A percentile compares a stretch with the other conserved stretches of the same genome.
Evolutionary conservation across 202 grass and related monocot species (phyloP).

Genomic region (Tripidium arundinaceum): DNA sequence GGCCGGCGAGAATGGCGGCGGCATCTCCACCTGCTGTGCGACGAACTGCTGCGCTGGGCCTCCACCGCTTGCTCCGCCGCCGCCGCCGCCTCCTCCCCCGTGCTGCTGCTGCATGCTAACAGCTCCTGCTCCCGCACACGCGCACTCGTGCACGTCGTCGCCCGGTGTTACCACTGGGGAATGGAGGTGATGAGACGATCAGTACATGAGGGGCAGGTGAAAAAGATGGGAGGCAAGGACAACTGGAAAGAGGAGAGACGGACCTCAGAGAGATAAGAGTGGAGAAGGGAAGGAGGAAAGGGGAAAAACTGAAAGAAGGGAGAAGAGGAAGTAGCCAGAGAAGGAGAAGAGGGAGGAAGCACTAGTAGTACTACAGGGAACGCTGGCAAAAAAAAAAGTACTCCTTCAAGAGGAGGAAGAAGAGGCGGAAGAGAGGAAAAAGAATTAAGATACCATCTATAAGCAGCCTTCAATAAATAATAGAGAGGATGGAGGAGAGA

Average conservation of each 20-base stretch:
- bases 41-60: constrained; percentile 39
- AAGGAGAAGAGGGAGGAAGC: not conserved
- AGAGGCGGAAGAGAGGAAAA: constrained; percentile 11
- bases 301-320: constrained; percentile 3
- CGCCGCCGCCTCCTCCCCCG: constrained; percentile 24
- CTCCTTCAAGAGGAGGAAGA: constrained; percentile 6
- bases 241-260: constrained; percentile 37
- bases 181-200: constrained; percentile 63
- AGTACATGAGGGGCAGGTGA: constrained; percentile 84
- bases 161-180: constrained; percentile 39
- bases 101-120: constrained; percentile 72
- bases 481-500: constrained; percentile 22
- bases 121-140: constrained; percentile 29
- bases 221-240: constrained; percentile 49
- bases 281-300: constrained; percentile 10
- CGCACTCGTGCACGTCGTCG: constrained; percentile 33
- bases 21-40: constrained; percentile 44
- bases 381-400: constrained; percentile 48
- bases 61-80: constrained; percentile 30
- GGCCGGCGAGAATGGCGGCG: constrained; percentile 50
- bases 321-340: not conserved
- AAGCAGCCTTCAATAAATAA: constrained; percentile 59
- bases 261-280: not conserved
- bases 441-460: constrained; percentile 64
- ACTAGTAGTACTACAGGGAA: constrained; percentile 37